Conservation (phyloP, 768 basidiomycete species). For the Coprinopsis strossmayeri region DNA sequence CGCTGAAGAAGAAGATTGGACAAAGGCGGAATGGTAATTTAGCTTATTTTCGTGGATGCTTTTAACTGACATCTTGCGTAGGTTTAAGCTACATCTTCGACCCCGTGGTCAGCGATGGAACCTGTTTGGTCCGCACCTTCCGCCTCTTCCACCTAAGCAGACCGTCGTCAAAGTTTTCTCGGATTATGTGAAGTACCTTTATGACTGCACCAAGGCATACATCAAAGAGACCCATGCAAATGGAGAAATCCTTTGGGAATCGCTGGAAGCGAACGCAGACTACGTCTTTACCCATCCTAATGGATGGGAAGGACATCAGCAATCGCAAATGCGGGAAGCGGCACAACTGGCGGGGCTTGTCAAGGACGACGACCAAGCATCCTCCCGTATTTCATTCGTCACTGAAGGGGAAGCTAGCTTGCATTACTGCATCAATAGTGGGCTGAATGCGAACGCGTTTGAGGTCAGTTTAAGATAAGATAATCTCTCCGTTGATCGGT, state of each 20-base stretch:
- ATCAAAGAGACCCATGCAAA: slow-evolving; percentile 38
- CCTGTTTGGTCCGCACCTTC: slow-evolving; percentile 15
- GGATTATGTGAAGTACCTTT: slow-evolving; percentile 46
- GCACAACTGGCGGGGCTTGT: slow-evolving; percentile 47
- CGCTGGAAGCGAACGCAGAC: slow-evolving; percentile 33
- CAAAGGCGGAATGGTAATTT: slow-evolving; percentile 17
- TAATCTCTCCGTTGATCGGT: neutral
- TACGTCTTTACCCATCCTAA: slow-evolving; percentile 55
- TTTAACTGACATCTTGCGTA: neutral
- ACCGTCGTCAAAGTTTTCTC: slow-evolving; percentile 33
- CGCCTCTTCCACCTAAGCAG: slow-evolving; percentile 36
- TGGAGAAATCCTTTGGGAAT: slow-evolving; percentile 37
- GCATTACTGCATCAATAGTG: slow-evolving; percentile 45
- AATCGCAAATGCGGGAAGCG: slow-evolving; percentile 44
- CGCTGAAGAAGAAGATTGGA: slow-evolving; percentile 29
- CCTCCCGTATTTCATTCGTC: slow-evolving; percentile 39
- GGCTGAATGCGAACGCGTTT: slow-evolving; percentile 29
- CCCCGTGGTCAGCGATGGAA: slow-evolving; percentile 16
- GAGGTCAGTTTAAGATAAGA: slow-evolving; percentile 14
- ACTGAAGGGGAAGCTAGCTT: slow-evolving; percentile 58
- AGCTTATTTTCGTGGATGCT: neutral
- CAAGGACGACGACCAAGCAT: slow-evolving; percentile 25
- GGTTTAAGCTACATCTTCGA: slow-evolving; percentile 27
- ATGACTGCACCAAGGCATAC: slow-evolving; percentile 33
- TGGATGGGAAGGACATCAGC: slow-evolving; percentile 55